Conservation (phyloP, 768 basidiomycete genomes). For the Suillus spraguei region DNA sequence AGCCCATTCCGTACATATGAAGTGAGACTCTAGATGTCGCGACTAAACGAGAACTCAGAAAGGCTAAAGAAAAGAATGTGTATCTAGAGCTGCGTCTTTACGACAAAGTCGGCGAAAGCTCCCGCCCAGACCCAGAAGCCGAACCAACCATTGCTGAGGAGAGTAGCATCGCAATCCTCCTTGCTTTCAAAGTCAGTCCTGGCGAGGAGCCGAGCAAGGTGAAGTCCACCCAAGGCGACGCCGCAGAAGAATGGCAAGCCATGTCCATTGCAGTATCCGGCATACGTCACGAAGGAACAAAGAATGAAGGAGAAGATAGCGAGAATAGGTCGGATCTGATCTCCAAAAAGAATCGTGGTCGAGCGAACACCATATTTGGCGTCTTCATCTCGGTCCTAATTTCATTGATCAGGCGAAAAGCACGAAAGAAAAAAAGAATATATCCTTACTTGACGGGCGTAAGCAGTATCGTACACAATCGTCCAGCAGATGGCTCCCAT, state of each 20-base stretch:
- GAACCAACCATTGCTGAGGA: neutral
- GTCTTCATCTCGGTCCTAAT: constrained; percentile 75
- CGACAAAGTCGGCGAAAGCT: neutral
- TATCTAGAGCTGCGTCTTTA: neutral
- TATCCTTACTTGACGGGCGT: constrained; percentile 1
- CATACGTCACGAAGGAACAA: constrained; percentile 42
- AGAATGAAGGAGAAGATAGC: constrained; percentile 57
- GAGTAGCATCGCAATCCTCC: neutral
- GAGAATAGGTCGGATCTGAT: constrained; percentile 59
- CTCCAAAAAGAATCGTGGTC: constrained; percentile 73
- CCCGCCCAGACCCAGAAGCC: constrained; percentile 2
- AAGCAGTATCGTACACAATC: neutral
- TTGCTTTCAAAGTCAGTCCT: constrained; percentile 7
- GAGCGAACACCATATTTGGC: constrained; percentile 72
- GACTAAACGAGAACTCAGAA: neutral
- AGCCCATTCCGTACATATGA: too few species aligned
- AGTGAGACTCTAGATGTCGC: too few species aligned
- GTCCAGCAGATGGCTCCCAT: neutral
- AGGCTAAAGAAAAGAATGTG: neutral
- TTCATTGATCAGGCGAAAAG: constrained; percentile 58
- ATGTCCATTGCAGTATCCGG: constrained; percentile 55
- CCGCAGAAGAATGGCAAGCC: neutral
- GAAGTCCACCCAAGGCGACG: neutral
- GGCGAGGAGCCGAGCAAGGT: neutral
- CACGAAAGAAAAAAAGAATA: neutral